phyloP scores from a whole-genome alignment of 805 yeast species.

The Nakazawaea sp. region DNA sequence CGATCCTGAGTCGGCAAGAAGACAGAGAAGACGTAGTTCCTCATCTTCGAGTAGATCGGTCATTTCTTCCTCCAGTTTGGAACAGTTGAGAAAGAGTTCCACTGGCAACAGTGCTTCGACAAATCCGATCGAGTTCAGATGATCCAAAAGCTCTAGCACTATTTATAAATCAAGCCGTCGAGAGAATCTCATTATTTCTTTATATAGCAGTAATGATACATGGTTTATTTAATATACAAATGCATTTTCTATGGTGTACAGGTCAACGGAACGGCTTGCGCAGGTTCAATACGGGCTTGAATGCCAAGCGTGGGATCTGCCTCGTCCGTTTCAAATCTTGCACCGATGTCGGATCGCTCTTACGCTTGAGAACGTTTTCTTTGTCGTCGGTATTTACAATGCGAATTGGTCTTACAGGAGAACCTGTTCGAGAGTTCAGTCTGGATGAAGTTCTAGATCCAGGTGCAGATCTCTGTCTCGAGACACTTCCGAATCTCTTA shows the following conservation, averaged over 20 bases:
- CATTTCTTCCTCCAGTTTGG: slow-evolving; percentile 27
- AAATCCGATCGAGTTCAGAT: slow-evolving; percentile 9
- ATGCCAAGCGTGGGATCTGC: no score
- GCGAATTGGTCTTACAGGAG: neutral
- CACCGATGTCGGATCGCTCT: no score
- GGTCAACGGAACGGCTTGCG: no score
- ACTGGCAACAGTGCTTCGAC: slow-evolving; percentile 17
- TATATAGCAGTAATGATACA: no score
- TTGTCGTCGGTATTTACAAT: neutral
- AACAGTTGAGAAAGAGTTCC: slow-evolving; percentile 36
- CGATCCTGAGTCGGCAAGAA: slow-evolving; percentile 84
- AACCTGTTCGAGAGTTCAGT: slow-evolving; percentile 1
- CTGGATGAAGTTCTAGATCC: slow-evolving; percentile 5
- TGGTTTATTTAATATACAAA: neutral
- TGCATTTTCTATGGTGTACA: no score
- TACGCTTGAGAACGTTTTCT: neutral
- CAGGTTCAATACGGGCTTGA: neutral
- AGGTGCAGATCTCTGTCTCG: neutral
- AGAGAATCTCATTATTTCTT: no score
- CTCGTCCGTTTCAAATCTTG: no score
- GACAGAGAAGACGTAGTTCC: slow-evolving; percentile 71
- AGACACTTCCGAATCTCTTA: no score
- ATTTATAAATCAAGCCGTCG: no score
- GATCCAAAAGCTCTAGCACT: no score
- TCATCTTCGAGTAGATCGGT: slow-evolving; percentile 28